A percentile compares a stretch with the other conserved stretches of the same genome.
Conservation (phyloP, 31 red algal species). For the Endocladia muricata region DNA sequence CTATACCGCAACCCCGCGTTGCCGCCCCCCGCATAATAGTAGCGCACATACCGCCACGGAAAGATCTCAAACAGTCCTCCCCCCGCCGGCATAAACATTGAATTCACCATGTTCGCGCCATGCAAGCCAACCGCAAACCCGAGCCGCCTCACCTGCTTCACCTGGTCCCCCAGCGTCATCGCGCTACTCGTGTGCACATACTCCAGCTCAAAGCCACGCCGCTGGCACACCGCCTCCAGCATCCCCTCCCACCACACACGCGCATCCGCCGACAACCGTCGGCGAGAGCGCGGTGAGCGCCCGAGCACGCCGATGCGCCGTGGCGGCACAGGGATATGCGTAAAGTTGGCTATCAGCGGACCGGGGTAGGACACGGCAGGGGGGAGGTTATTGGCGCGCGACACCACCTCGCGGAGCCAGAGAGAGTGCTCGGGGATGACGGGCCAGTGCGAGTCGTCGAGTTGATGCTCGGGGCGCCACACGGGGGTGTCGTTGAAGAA, state of each 20-base stretch:
- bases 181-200: slow-evolving; percentile 19
- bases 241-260: slow-evolving; percentile 31
- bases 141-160: slow-evolving; percentile 25
- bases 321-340: slow-evolving; percentile 42
- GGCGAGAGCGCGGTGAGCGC: slow-evolving; percentile 48
- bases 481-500: slow-evolving; percentile 77
- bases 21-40: slow-evolving; percentile 68
- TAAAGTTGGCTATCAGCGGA: slow-evolving; percentile 8
- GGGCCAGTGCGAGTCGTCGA: slow-evolving; percentile 63
- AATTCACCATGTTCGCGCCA: slow-evolving; percentile 80
- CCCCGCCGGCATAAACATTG: slow-evolving; percentile 63
- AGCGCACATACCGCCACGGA: slow-evolving; percentile 74
- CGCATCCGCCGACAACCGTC: slow-evolving; percentile 33
- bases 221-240: slow-evolving; percentile 19
- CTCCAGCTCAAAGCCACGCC: slow-evolving; percentile 36
- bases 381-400: slow-evolving; percentile 12
- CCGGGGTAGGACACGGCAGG: slow-evolving; percentile 13
- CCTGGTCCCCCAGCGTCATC: slow-evolving; percentile 53
- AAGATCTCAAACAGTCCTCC: slow-evolving; percentile 87
- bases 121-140: slow-evolving; percentile 73
- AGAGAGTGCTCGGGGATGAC: slow-evolving; percentile 65
- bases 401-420: slow-evolving; percentile 58
- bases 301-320: slow-evolving; percentile 46
- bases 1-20: slow-evolving; percentile 83
- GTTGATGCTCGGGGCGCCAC: slow-evolving; percentile 30